Conservation (phyloP, 1,284 basidiomycete species). For the Ustilago hordei region DNA sequence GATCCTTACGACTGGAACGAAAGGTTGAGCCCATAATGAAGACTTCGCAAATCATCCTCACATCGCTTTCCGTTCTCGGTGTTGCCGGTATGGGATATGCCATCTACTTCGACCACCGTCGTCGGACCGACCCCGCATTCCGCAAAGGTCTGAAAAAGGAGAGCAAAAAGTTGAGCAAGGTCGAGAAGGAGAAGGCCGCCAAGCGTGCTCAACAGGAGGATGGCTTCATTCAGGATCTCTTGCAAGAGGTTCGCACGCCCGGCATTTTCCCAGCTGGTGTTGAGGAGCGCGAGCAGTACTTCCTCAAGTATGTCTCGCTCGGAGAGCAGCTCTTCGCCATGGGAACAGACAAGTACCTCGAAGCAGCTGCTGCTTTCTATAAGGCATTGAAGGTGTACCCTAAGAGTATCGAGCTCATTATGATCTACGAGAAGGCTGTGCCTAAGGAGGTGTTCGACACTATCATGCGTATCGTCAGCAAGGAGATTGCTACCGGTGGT, state of each 20-base stretch:
- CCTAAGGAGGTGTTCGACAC: constrained; percentile 88
- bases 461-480: constrained; percentile 86
- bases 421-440: constrained; percentile 89
- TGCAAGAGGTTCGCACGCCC: constrained; percentile 51
- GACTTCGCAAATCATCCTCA: constrained; percentile 51
- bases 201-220: constrained; percentile 53
- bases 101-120: constrained; percentile 91
- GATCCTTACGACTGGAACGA: not conserved
- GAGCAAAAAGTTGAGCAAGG: constrained; percentile 74
- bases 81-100: constrained; percentile 65
- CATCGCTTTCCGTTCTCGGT: constrained; percentile 54
- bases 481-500: constrained; percentile 79
- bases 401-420: constrained; percentile 82
- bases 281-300: constrained; percentile 76
- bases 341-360: constrained; percentile 73
- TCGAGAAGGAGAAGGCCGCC: constrained; percentile 72
- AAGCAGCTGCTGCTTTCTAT: constrained; percentile 90
- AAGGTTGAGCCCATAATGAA: constrained; percentile 35
- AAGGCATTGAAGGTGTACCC: constrained; percentile 94
- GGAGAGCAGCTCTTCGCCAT: constrained; percentile 85
- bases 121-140: constrained; percentile 87
- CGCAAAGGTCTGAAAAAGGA: constrained; percentile 88
- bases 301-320: constrained; percentile 87
- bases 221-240: constrained; percentile 53
- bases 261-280: constrained; percentile 74